Evolutionary conservation across 257 asterid species (phyloP).

Genomic region (Solanum stenotomum): DNA sequence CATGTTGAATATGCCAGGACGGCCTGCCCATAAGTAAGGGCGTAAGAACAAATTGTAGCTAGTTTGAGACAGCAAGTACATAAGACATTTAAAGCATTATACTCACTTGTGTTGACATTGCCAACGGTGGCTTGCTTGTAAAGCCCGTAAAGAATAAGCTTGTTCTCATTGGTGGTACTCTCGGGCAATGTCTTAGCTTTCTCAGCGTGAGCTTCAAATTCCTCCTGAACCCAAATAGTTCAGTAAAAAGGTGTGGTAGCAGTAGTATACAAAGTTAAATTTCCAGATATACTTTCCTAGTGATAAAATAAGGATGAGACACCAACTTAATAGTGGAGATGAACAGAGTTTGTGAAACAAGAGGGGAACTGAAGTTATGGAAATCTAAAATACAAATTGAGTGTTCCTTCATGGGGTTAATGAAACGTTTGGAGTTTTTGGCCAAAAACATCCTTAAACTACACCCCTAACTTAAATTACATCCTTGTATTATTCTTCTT

Average conservation of each 20-base stretch:
- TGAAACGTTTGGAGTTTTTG: background rate
- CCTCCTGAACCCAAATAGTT: constrained; percentile 43
- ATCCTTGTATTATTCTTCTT: no score
- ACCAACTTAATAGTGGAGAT: background rate
- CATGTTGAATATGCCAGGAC: constrained; percentile 77
- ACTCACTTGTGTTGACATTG: constrained; percentile 65
- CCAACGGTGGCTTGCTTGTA: constrained; percentile 83
- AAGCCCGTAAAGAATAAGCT: constrained; percentile 79
- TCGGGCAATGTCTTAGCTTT: constrained; percentile 84
- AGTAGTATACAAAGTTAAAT: background rate
- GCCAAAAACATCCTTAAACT: no score
- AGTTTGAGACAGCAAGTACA: background rate
- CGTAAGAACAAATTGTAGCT: background rate
- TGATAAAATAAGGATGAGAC: background rate
- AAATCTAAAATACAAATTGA: background rate
- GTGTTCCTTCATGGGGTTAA: background rate
- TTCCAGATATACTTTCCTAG: background rate
- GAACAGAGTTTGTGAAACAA: background rate
- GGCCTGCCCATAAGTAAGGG: constrained; percentile 39
- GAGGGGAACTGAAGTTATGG: background rate
- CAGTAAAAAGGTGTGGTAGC: background rate
- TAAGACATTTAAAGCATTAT: background rate
- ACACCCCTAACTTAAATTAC: no score
- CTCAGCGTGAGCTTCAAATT: constrained; percentile 82
- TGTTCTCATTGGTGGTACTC: constrained; percentile 50